Percentiles rank a stretch among this genome's conserved stretches.
Conservation (phyloP, 1,139 yeast genomes). For the Taiozyma sp. region DNA sequence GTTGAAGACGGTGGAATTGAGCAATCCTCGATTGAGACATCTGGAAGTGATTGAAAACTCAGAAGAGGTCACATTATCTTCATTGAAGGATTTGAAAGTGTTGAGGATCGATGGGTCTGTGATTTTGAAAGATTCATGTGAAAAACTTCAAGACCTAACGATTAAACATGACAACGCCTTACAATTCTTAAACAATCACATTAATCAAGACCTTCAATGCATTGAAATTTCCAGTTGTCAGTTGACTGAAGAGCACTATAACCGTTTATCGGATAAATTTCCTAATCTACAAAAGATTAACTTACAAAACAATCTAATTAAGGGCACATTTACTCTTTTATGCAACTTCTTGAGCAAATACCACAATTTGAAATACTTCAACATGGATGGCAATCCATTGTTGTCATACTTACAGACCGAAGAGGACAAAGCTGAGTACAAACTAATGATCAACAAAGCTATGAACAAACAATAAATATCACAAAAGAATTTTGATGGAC, state of each 20-base stretch:
- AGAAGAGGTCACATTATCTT: not conserved
- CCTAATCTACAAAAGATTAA: slow-evolving; percentile 12
- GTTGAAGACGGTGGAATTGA: not conserved
- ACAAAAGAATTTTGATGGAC: not conserved
- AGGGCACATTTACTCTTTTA: slow-evolving; percentile 12
- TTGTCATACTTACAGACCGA: slow-evolving; percentile 10
- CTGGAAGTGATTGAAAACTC: not conserved
- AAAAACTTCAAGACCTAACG: slow-evolving; percentile 7
- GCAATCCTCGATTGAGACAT: not conserved
- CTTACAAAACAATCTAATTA: slow-evolving; percentile 13
- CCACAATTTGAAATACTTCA: slow-evolving; percentile 8
- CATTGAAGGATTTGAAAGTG: not conserved
- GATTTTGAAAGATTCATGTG: slow-evolving; percentile 7
- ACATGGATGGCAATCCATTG: slow-evolving; percentile 18
- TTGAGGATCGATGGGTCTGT: slow-evolving; percentile 9
- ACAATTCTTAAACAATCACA: not conserved
- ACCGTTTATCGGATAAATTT: slow-evolving; percentile 6
- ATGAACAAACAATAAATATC: slow-evolving; percentile 8
- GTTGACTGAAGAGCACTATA: slow-evolving; percentile 5
- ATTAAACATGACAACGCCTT: slow-evolving; percentile 3
- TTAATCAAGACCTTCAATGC: slow-evolving; percentile 7
- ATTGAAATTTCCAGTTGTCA: slow-evolving; percentile 6
- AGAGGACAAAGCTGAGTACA: slow-evolving; percentile 7
- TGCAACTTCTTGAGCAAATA: slow-evolving; percentile 10
- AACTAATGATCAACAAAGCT: slow-evolving; percentile 17